These are phyloP conservation scores for Penicillium sp. DNA, from an alignment of 2,329 filamentous ascomycete genomes.

Conservation along the genomic window DNA sequence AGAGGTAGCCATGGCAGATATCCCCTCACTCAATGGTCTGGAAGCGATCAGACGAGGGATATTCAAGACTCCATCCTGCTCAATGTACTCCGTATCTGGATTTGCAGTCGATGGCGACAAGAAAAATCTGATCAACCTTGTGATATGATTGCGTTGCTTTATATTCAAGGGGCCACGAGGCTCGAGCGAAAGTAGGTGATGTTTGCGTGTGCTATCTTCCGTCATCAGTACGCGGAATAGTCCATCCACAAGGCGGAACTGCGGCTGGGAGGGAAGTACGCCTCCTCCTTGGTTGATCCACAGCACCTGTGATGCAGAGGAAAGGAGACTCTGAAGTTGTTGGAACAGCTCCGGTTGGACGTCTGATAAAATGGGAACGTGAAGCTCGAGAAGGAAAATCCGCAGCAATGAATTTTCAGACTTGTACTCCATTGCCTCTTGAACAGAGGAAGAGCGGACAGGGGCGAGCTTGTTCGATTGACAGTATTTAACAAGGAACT, in stretches of 20 bases:
- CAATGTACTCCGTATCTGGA: neutral
- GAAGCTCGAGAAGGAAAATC: neutral
- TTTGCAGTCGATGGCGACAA: neutral
- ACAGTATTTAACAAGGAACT: neutral
- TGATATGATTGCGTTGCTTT: neutral
- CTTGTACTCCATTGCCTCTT: neutral
- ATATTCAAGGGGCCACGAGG: neutral
- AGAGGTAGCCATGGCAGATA: neutral
- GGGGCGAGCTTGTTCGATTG: neutral
- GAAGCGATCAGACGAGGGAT: neutral
- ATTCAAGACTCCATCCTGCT: neutral
- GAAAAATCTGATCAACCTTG: neutral
- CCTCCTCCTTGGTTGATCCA: conserved; percentile 1
- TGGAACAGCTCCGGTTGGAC: neutral
- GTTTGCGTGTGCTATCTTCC: neutral
- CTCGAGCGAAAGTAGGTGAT: neutral
- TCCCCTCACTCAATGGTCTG: neutral
- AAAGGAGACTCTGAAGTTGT: neutral
- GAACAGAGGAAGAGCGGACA: neutral
- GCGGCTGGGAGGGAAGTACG: neutral
- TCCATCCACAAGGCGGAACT: neutral
- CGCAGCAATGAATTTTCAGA: neutral
- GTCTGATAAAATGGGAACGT: neutral
- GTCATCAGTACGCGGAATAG: neutral
- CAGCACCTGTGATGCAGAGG: neutral